Conservation (phyloP, 2,329 filamentous ascomycete species). For the Stemphylium vesicarium region DNA sequence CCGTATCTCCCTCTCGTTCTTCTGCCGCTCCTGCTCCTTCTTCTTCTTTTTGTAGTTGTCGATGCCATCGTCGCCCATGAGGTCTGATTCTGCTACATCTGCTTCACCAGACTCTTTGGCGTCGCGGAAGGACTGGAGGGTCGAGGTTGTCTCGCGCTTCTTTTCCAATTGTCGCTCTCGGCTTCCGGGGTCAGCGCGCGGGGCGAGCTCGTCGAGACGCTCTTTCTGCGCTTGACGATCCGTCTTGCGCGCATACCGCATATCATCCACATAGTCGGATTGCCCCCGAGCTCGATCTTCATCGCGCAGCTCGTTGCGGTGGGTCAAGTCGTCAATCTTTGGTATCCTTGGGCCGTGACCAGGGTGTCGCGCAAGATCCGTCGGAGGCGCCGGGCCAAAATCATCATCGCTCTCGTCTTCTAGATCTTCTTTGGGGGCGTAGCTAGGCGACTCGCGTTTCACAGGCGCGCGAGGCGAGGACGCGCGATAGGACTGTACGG, state of each 20-base stretch:
- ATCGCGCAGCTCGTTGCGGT: conserved; percentile 65
- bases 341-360: conserved; percentile 68
- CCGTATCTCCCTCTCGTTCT: conserved; percentile 82
- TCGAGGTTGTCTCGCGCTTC: conserved; percentile 72
- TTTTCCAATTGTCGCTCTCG: conserved; percentile 88
- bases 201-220: conserved; percentile 78
- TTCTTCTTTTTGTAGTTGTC: conserved; percentile 72
- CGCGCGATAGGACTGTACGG: conserved; percentile 29
- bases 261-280: conserved; percentile 55
- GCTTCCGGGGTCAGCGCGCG: conserved; percentile 82
- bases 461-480: conserved; percentile 14
- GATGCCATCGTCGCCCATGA: conserved; percentile 76
- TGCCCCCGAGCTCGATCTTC: conserved; percentile 60
- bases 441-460: conserved; percentile 31
- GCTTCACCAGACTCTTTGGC: conserved; percentile 66
- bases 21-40: conserved; percentile 70
- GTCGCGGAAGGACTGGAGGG: conserved; percentile 75
- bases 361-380: conserved; percentile 32
- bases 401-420: conserved; percentile 50
- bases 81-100: conserved; percentile 73
- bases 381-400: conserved; percentile 60
- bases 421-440: conserved; percentile 14
- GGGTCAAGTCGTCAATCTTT: conserved; percentile 73
- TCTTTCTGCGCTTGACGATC: conserved; percentile 74
- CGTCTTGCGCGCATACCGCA: conserved; percentile 66